Evolutionary conservation across 306 rosid genomes (phyloP).

Genomic region (Quercus ilex): DNA sequence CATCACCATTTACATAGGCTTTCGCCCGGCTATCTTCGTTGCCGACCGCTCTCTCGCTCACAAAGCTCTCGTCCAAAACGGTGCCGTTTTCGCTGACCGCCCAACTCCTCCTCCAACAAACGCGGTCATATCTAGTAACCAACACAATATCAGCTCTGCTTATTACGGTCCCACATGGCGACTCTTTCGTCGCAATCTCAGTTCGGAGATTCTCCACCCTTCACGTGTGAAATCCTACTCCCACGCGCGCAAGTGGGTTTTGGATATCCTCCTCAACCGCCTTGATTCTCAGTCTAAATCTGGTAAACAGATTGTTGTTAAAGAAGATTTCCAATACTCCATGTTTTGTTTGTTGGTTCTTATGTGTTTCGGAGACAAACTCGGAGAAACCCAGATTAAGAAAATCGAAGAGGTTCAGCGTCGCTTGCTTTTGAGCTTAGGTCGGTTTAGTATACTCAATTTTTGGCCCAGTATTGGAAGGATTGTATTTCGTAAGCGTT

Average conservation of each 20-base stretch:
- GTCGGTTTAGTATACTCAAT: neutral
- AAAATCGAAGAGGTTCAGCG: neutral
- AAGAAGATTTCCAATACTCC: neutral
- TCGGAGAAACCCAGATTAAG: neutral
- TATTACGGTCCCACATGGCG: constrained; percentile 42
- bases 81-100: constrained; percentile 13
- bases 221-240: constrained; percentile 28
- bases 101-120: neutral
- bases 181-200: constrained; percentile 40
- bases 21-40: neutral
- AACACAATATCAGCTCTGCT: constrained; percentile 25
- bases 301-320: neutral
- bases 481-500: neutral
- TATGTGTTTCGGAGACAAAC: neutral
- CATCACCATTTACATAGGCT: neutral
- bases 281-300: constrained; percentile 3
- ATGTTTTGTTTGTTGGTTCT: neutral
- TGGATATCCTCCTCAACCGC: constrained; percentile 16
- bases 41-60: too few relatives aligned
- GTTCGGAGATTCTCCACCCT: constrained; percentile 33
- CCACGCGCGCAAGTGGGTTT: constrained; percentile 21
- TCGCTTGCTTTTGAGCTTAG: neutral
- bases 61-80: too few relatives aligned
- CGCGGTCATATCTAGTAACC: neutral
- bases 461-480: neutral